Evolutionary conservation across 2,329 filamentous ascomycete genomes (phyloP).

Genomic region (Apiospora rasikravindrae): DNA sequence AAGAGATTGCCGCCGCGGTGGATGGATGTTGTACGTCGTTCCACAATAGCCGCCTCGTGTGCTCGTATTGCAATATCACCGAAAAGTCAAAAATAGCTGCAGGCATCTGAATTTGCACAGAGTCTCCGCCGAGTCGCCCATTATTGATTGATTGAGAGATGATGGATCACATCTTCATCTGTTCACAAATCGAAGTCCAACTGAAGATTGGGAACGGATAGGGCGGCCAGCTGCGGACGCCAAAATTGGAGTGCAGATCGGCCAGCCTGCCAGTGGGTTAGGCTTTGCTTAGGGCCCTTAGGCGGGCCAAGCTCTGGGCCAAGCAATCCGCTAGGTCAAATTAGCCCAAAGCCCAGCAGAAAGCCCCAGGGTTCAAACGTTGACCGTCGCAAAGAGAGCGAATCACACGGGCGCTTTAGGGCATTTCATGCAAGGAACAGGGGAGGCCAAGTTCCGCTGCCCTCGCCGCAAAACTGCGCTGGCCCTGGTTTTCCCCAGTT

Average conservation of each 20-base stretch:
- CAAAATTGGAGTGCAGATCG: background rate
- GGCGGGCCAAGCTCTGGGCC: background rate
- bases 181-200: background rate
- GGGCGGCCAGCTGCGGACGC: background rate
- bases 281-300: background rate
- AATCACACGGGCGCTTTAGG: background rate
- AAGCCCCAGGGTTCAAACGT: constrained; percentile 1
- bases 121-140: background rate
- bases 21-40: background rate
- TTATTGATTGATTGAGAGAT: background rate
- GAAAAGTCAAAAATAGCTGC: background rate
- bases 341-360: background rate
- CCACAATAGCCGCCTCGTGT: background rate
- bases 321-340: constrained; percentile 4
- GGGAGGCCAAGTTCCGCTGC: background rate
- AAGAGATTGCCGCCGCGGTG: background rate
- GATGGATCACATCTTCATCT: background rate
- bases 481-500: constrained; percentile 2
- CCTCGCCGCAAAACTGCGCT: background rate
- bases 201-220: background rate
- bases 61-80: background rate
- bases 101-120: background rate
- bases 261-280: background rate
- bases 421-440: constrained; percentile 6
- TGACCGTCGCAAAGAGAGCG: background rate